Evolutionary conservation across 1,284 basidiomycete species (phyloP).

Genomic region (Exobasidium cylindrosporum): DNA sequence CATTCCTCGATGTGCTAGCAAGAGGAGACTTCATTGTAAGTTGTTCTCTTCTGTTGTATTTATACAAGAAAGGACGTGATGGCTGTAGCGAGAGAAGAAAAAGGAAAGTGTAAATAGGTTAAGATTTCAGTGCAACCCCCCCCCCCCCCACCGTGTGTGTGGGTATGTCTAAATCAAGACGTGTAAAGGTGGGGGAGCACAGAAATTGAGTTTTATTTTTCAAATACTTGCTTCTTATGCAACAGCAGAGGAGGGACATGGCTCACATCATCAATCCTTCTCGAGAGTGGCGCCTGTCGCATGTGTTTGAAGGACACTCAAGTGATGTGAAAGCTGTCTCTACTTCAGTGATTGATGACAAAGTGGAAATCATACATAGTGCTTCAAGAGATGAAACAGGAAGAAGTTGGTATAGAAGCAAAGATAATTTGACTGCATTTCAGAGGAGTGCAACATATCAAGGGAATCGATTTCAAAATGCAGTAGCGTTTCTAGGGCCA

Average conservation of each 20-base stretch:
- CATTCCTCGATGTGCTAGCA: background rate
- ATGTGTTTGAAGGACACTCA: slow-evolving; percentile 6
- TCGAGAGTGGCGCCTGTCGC: background rate
- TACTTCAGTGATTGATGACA: background rate
- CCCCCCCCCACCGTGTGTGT: too few species aligned
- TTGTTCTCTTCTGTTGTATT: too few species aligned
- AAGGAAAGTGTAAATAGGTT: too few species aligned
- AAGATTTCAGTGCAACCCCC: too few species aligned
- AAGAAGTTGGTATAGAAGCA: background rate
- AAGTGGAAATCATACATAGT: background rate
- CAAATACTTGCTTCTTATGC: too few species aligned
- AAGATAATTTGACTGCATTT: background rate
- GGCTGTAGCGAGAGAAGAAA: too few species aligned
- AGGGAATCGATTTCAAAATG: slow-evolving; percentile 8
- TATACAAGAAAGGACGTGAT: too few species aligned
- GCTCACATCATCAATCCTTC: background rate
- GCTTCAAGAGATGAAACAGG: slow-evolving; percentile 9
- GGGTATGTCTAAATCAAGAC: too few species aligned
- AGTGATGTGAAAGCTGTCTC: background rate
- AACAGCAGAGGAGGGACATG: too few species aligned
- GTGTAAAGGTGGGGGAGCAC: too few species aligned
- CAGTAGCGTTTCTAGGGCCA: background rate
- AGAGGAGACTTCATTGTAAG: background rate
- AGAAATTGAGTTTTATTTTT: too few species aligned
- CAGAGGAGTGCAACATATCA: background rate